Evolutionary conservation across 192 early-diverging fungal genomes (phyloP), one percentile per base, ranked within the genome.

Genomic region (Coemansia sp.): DNA sequence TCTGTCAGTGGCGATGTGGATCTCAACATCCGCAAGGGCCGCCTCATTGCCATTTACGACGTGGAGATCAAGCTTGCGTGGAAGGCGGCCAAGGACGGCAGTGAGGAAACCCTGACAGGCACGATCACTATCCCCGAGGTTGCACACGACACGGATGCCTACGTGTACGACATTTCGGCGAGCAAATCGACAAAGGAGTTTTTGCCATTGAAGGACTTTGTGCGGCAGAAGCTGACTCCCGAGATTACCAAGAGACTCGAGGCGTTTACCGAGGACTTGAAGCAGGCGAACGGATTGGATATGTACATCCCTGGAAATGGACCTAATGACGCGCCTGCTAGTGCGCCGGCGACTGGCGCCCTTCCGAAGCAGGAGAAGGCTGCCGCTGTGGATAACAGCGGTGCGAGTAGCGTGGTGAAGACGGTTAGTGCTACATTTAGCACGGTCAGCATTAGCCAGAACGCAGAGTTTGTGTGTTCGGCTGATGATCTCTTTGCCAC

Each of bases 1-100:
- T 81, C 83, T 2, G 84, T 94, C 22, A 83, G 66, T 4, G 96
- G 96, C 32, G 96, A 98, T 75, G 90, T 86, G 8, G 92, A 97
- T 43, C 79, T 98, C 62, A 96, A 94, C 81, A 91, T 95, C 79
- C 86, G 96, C 63, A 98, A 98, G 74, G 94, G 95, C 32, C 92
- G 93, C 71, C 80, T 98, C 36, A 93, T 98, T 44, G 90, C 93
- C 41, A 93, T 98, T 65, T 96, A 85, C 78, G 96, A 97, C 62
- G 79, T 98, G 10, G 82, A 80, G 21, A 70, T 98, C 67, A 90
- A 85, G 33, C 55, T 92, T 18, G 70, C 80, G 19, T 98, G 94
- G 90, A 82, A 43, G 19, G 65, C 60, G 11, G 53, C 61, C 46
- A 82, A 69, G 53, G 85, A 76, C 70, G 68, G 66, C 14, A 48